Conservation (phyloP, 371 early-diverging fungal genomes). For the Mortierella sp. region DNA sequence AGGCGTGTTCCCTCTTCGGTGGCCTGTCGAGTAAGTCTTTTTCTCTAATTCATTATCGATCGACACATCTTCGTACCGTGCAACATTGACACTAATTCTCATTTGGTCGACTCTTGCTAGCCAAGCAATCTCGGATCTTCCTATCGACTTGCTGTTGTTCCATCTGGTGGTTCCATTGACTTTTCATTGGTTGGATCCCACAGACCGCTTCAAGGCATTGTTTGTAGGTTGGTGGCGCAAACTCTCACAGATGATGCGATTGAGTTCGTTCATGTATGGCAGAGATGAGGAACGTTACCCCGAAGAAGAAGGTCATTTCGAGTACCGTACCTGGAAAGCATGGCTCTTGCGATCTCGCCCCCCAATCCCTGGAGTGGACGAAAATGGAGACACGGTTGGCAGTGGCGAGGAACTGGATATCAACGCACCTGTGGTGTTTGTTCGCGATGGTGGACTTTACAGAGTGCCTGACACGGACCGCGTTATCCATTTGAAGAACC, state of each 20-base stretch:
- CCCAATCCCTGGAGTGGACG: constrained; percentile 37
- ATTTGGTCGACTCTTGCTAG: constrained; percentile 50
- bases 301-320: constrained; percentile 75
- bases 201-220: constrained; percentile 9
- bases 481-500: constrained; percentile 70
- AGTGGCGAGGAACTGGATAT: constrained; percentile 41
- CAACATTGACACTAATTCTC: constrained; percentile 32
- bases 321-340: constrained; percentile 60
- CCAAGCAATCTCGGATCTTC: constrained; percentile 74
- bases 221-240: constrained; percentile 67
- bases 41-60: not conserved
- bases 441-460: constrained; percentile 66
- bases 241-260: constrained; percentile 67
- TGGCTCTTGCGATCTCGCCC: constrained; percentile 54
- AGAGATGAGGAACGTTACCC: constrained; percentile 54
- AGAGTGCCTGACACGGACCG: constrained; percentile 69
- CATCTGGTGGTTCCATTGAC: constrained; percentile 77
- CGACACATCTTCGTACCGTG: not conserved
- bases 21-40: constrained; percentile 66
- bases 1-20: constrained; percentile 60
- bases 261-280: constrained; percentile 86
- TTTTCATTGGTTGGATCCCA: constrained; percentile 57
- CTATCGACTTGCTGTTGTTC: constrained; percentile 79
- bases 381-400: constrained; percentile 5
- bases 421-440: constrained; percentile 63